Conservation (phyloP, 1,139 yeast species). For the Taphrina pruni region DNA sequence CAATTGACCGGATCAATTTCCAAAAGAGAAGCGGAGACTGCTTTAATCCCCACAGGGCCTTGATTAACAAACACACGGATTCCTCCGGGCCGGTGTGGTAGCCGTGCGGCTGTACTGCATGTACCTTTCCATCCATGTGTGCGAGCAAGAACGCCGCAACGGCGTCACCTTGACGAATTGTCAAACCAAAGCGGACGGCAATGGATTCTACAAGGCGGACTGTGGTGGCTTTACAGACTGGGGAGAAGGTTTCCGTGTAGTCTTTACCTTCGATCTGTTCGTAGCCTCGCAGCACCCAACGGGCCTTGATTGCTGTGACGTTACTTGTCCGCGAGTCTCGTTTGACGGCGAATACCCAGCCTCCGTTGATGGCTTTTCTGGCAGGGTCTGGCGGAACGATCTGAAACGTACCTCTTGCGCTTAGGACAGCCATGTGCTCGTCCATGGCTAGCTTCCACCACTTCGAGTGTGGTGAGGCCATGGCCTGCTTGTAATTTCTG, state of each 20-base stretch:
- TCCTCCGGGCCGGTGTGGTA: neutral
- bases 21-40: conserved; percentile 1
- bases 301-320: neutral
- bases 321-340: neutral
- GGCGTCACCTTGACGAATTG: neutral
- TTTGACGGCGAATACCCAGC: neutral
- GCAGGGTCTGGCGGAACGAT: neutral
- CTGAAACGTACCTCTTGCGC: neutral
- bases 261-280: neutral
- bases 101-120: neutral
- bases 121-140: neutral
- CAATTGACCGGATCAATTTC: neutral
- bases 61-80: neutral
- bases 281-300: neutral
- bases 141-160: neutral
- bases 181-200: neutral
- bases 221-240: neutral
- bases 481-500: neutral
- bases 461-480: neutral
- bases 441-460: neutral
- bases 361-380: neutral
- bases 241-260: neutral
- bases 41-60: conserved; percentile 6
- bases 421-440: neutral
- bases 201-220: neutral